phyloP scores from a whole-genome alignment of 1,284 basidiomycete genomes.

The Fistulinella staudtii region DNA sequence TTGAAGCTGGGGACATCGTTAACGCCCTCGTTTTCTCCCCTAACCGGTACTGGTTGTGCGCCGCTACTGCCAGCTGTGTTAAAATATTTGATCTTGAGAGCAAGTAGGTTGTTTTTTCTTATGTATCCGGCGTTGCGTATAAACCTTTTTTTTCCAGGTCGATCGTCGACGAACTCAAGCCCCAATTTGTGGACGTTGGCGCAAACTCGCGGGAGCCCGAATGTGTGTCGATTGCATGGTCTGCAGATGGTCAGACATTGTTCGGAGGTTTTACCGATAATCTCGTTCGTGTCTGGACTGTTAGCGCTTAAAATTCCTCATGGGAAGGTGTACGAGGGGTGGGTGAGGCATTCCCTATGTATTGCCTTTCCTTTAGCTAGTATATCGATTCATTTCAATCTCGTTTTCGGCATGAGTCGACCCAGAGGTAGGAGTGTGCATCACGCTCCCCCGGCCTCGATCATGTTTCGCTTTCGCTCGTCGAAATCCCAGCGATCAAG shows the following conservation, averaged over 20 bases:
- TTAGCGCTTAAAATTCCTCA: slow-evolving; percentile 59
- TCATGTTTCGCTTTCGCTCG: slow-evolving; percentile 60
- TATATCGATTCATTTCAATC: slow-evolving; percentile 21
- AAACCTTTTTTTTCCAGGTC: slow-evolving; percentile 52
- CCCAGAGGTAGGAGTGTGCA: background rate
- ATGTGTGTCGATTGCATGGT: slow-evolving; percentile 98
- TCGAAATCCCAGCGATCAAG: slow-evolving; percentile 65
- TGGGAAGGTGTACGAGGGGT: slow-evolving; percentile 30
- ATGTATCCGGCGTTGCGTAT: background rate
- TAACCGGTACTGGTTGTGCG: slow-evolving; percentile 99
- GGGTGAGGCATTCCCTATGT: slow-evolving; percentile 14
- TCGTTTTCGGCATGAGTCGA: slow-evolving; percentile 4
- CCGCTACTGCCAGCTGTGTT: slow-evolving; percentile 95
- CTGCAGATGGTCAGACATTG: slow-evolving; percentile 94
- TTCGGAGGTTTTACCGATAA: slow-evolving; percentile 96
- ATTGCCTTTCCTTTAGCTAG: slow-evolving; percentile 24
- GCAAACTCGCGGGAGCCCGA: slow-evolving; percentile 86
- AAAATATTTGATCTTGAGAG: slow-evolving; percentile 99
- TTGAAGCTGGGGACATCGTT: slow-evolving; percentile 98
- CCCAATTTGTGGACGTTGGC: slow-evolving; percentile 79
- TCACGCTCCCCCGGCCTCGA: slow-evolving; percentile 37
- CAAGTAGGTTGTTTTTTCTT: slow-evolving; percentile 63
- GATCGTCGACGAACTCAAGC: slow-evolving; percentile 98
- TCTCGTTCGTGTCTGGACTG: slow-evolving; percentile 89
- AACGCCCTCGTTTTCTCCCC: slow-evolving; percentile 99